A percentile compares a stretch with the other conserved stretches of the same genome.
Conservation (phyloP, 129 eudicot species). For the Pulicaria dysenterica region DNA sequence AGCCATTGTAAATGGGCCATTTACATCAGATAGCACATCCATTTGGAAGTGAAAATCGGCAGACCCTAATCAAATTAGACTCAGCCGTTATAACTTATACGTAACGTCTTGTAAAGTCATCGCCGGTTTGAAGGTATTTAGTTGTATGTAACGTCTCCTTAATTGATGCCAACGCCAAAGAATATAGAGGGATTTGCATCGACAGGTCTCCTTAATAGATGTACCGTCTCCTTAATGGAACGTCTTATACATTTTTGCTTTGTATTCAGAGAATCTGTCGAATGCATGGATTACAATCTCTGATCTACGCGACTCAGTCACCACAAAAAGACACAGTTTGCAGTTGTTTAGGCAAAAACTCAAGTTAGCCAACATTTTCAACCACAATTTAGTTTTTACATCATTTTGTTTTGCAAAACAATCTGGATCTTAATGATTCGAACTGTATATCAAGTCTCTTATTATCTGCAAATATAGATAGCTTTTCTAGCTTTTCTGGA, state of each 20-base stretch:
- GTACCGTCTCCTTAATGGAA: too few relatives aligned
- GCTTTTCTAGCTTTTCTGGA: conserved; percentile 67
- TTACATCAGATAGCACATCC: too few relatives aligned
- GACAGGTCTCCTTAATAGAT: too few relatives aligned
- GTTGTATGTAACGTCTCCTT: too few relatives aligned
- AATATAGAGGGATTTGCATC: too few relatives aligned
- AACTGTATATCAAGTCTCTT: background rate
- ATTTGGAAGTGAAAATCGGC: too few relatives aligned
- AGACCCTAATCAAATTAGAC: too few relatives aligned
- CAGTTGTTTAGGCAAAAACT: conserved; percentile 85
- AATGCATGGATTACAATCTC: conserved; percentile 95
- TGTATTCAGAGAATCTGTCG: conserved; percentile 80
- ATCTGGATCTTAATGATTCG: background rate
- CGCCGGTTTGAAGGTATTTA: too few relatives aligned
- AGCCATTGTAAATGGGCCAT: too few relatives aligned
- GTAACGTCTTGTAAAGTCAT: too few relatives aligned
- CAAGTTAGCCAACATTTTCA: conserved; percentile 85
- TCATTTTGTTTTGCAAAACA: background rate
- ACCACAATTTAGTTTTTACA: conserved; percentile 66
- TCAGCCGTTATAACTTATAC: too few relatives aligned
- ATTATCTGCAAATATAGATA: conserved; percentile 49
- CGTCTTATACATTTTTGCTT: conserved; percentile 23
- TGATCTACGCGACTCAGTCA: conserved; percentile 87
- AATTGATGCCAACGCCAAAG: too few relatives aligned
- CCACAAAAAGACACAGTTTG: conserved; percentile 79